Base-by-base conservation (phyloP, 306 rosid genomes). In the Gastrolobium bilobum region DNA sequence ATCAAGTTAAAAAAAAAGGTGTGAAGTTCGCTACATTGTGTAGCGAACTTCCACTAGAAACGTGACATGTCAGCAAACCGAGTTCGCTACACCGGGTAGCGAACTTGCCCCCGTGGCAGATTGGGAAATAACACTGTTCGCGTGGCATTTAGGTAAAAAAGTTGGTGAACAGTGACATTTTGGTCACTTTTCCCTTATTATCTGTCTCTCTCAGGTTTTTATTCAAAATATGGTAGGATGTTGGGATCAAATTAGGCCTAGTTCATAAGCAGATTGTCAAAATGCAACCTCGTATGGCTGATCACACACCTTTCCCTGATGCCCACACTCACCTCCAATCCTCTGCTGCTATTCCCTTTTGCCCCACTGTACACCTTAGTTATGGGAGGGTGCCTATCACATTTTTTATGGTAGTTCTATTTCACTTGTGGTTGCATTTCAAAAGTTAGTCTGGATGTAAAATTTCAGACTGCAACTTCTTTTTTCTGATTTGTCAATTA, bases 401-500 rank as follows among this genome's bases (percentile, higher is more conserved):
- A 48, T 11, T 31, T 29, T 30, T 29, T 48, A 33, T 47, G 33
- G 39, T 48, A 48, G 10, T 8, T 63, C 64, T 63, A 30, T 64
- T 72, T 62, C 58, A 38, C 14, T 63, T 44, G 46, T 47, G 26
- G 1, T 1, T 31, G 33, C 50, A 56, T 78, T 68, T 8, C 33
- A 34, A 10, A 68, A 30, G 69, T 62, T 43, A 31, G 50, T 4
- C 15, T 2, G 2, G 13, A 40, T 9, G 34, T 34, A 29, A 35
- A 58, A 69, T 34, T 47, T 79, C 42, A 37, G 2, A 47, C 8
- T n/a, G 44, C 42, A 77, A n/a, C 56, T 81, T 56, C 43, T 68
- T 10, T 7, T 68, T 44, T 20, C 47, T 46, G 8, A 40, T 47
- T 39, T 2, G 33, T 14, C 10, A 52, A 53, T 4, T 4, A 71